Conservation (phyloP, 2,329 filamentous ascomycete genomes). For the Ceratocystis variospora region DNA sequence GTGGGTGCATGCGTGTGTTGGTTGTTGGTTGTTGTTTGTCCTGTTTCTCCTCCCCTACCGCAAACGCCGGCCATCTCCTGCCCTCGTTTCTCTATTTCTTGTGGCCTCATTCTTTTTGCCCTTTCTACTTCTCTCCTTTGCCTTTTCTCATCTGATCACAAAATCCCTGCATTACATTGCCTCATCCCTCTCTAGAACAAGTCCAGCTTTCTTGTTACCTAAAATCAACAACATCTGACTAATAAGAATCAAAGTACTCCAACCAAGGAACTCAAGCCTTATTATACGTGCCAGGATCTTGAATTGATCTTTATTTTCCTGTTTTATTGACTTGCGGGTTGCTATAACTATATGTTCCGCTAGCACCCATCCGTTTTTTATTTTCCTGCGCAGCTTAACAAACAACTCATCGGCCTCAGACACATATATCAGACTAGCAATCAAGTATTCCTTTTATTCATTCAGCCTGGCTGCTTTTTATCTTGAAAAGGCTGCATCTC, state of each 20-base stretch:
- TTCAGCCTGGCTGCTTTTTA: neutral
- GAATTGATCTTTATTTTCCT: constrained; percentile 1
- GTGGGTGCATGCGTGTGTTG: neutral
- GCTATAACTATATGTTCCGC: neutral
- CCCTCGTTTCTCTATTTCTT: constrained; percentile 11
- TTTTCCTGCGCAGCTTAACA: neutral
- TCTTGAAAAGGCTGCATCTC: neutral
- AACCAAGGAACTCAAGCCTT: constrained; percentile 10
- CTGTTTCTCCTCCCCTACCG: neutral
- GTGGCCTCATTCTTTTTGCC: constrained; percentile 4
- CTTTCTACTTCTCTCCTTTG: neutral
- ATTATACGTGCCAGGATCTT: neutral
- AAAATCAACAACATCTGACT: constrained; percentile 23
- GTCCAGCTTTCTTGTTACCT: constrained; percentile 22
- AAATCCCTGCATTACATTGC: constrained; percentile 13
- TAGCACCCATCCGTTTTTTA: neutral
- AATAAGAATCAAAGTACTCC: constrained; percentile 22
- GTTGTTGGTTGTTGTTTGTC: neutral
- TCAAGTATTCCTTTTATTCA: neutral
- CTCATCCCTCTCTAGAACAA: constrained; percentile 16
- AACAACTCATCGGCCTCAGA: neutral
- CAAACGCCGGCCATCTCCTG: neutral
- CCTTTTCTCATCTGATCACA: constrained; percentile 11
- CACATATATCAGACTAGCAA: neutral
- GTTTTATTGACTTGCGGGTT: neutral